Evolutionary conservation across 768 basidiomycete species (phyloP), one percentile per base, ranked within the genome.

Genomic region (Rhizopogon sp.): DNA sequence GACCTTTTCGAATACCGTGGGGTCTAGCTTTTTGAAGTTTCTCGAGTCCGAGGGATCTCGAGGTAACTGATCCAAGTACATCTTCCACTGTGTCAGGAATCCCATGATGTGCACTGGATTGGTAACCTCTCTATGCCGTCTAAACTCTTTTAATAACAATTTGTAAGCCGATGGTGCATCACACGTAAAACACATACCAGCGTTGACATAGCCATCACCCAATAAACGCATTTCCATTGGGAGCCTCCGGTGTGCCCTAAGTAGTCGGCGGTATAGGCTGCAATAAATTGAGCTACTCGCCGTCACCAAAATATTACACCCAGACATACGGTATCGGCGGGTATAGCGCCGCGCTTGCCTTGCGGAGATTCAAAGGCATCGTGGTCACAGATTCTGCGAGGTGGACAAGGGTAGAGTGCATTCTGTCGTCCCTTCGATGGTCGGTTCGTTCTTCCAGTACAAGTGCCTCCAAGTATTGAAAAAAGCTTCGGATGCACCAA

Each of bases 81-180:
- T 68, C 70, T 96, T 97, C 96, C 96, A 99, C 64, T 98, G 91
- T 3, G 88, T 87, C 8, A 98, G 77, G 66, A 99, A 99, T 2
- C 93, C 94, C 67, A 98, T 96, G 58, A 98, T 84, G 67, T 98
- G 85, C 7, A 87, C 77, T 3, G 93, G 90, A 70, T 98, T 98
- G 20, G 85, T 85, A 10, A 85, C 82, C 22, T 80, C 74, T 61
- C 75, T 83, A 60, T 97, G 95, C 44, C 88, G 76, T 6, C 89
- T 84, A 70, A 97, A 98, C 71, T 99, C 96, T 92, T 57, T 20
- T n/a, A 37, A 37, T 20, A 35, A 43, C 20, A 1, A 39, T 56
- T 14, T 52, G 40, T 60, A 50, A 50, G 52, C 35, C 43, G 14
- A 29, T 8, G 16, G 17, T 37, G 4, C n/a, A 11, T 6, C 33